phyloP scores from a whole-genome alignment of 73 alveolate genomes.

The Uronychia binucleata region DNA sequence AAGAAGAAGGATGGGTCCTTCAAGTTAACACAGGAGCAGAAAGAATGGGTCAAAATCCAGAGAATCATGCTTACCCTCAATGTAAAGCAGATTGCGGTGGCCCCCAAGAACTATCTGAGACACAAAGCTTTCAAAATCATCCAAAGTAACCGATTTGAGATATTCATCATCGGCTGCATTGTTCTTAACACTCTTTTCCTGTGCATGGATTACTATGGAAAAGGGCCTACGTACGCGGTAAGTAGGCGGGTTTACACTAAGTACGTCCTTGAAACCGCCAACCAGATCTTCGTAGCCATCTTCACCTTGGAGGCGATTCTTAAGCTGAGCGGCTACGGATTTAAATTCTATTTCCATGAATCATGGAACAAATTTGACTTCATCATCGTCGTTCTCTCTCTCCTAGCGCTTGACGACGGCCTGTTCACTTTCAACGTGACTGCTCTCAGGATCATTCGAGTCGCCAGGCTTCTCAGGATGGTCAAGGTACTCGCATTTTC shows the following conservation, averaged over 20 bases:
- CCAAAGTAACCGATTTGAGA: constrained; percentile 39
- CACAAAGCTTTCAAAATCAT: constrained; percentile 10
- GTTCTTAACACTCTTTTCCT: constrained; percentile 38
- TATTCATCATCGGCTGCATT: constrained; percentile 18
- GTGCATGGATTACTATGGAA: constrained; percentile 28
- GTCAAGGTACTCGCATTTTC: constrained; percentile 13
- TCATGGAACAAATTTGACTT: constrained; percentile 75
- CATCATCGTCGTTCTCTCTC: constrained; percentile 46
- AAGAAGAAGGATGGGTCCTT: constrained; percentile 59
- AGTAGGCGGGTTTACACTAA: too few species aligned
- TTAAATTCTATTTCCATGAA: constrained; percentile 43
- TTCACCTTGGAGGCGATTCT: constrained; percentile 58
- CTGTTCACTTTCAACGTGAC: constrained; percentile 49
- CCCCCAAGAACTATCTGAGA: constrained; percentile 28
- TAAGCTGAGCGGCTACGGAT: constrained; percentile 58
- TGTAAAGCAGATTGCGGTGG: constrained; percentile 18
- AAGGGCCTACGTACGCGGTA: background rate
- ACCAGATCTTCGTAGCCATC: constrained; percentile 40
- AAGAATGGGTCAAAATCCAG: constrained; percentile 71
- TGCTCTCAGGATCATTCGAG: constrained; percentile 70
- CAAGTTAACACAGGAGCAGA: constrained; percentile 44
- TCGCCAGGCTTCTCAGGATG: constrained; percentile 72
- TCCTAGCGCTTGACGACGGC: constrained; percentile 47
- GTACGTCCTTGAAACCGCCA: constrained; percentile 7
- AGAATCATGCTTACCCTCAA: constrained; percentile 46